Evolutionary conservation across 2,329 filamentous ascomycete genomes (phyloP), one percentile per base, ranked within the genome.

Genomic region (Apiospora pterosperma): DNA sequence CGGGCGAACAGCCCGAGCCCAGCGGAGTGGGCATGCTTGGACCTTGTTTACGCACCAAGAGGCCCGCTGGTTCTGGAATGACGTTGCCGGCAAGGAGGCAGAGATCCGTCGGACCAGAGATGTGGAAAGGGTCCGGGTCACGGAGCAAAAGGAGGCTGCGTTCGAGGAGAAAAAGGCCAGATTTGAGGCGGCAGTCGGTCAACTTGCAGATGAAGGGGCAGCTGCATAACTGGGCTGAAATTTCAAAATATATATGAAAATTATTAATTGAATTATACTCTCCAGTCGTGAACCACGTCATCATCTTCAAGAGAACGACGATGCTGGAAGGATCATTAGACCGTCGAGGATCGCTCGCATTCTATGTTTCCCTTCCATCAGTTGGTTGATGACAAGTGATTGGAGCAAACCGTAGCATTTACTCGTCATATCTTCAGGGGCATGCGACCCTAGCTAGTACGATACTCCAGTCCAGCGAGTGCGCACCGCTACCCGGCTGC

Each of bases 31-130:
- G 1, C 84, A 88, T 59, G 93, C 95, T 0, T 97, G 93, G 92
- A 97, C 93, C 0, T 79, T 99, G 14, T 89, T 97, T 60, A 90
- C 89, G 4, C 90, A 93, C 70, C 85, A 86, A 3, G 94, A 99
- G 78, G 93, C 90, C 25, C 87, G 91, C 55, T 97, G 96, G 94
- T 99, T 98, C 78, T 93, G 92, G 86, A 90, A 91, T 65, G 91
- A 92, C 70, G 90, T 98, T 67, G 91, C 88, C 1, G 85, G 84
- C 64, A 80, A 81, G 5, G 74, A 77, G 28, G 84, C 82, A 64
- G 23, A 19, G 21, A 81, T 89, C 5, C 76, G 79, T 64, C 78
- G 82, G 59, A 74, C 72, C 1, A 74, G 74, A 31, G 80, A 77
- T 70, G 82, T 88, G 25, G 81, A 82, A 67, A 78, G 85, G 65